Conservation (phyloP, 257 asterid species). For the Solanum medicagineum region DNA sequence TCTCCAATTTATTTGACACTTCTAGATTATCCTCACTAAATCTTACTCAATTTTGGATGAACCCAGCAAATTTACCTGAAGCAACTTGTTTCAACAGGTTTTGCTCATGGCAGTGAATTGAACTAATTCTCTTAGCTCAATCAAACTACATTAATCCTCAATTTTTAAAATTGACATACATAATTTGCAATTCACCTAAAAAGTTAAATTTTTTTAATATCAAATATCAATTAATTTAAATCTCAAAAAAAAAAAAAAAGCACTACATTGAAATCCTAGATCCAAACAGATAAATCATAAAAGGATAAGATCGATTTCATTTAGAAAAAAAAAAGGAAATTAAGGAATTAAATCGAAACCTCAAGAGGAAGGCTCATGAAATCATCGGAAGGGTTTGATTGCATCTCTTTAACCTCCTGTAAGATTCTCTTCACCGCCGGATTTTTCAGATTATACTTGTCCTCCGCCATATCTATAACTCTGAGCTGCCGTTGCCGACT, state of each 20-base stretch:
- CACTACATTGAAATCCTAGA: neutral
- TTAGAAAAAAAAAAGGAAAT: neutral
- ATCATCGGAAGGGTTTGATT: slow-evolving; percentile 85
- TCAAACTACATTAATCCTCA: neutral
- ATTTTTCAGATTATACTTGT: slow-evolving; percentile 70
- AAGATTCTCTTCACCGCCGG: slow-evolving; percentile 91
- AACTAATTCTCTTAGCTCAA: neutral
- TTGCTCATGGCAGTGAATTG: neutral
- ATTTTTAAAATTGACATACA: neutral
- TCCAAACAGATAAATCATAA: neutral
- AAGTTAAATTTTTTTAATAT: neutral
- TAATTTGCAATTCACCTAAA: neutral
- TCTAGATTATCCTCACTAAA: neutral
- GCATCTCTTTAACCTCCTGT: slow-evolving; percentile 94
- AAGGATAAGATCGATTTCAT: neutral
- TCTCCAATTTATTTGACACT: neutral
- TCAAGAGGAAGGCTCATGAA: slow-evolving; percentile 92
- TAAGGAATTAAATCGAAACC: slow-evolving; percentile 18
- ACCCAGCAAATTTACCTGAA: neutral
- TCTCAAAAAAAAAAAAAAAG: neutral
- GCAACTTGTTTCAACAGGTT: neutral
- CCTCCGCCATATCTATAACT: slow-evolving; percentile 44
- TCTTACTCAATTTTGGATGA: neutral
- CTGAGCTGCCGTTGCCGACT: neutral
- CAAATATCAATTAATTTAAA: neutral